Conservation (phyloP, 2,329 filamentous ascomycete species). For the Dactylonectria macrodidyma region DNA sequence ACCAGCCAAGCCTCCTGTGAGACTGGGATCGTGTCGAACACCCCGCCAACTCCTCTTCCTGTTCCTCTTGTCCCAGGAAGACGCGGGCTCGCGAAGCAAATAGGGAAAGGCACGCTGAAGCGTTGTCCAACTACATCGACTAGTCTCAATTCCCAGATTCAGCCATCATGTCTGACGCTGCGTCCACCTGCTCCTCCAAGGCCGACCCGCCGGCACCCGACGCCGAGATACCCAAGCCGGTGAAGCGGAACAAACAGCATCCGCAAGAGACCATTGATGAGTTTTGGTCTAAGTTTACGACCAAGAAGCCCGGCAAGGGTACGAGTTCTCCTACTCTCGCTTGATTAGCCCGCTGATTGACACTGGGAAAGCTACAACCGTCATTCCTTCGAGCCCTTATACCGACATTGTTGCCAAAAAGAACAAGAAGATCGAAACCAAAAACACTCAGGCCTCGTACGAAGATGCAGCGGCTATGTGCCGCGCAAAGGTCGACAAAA, state of each 20-base stretch:
- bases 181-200: slow-evolving; percentile 7
- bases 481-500: slow-evolving; percentile 73
- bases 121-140: neutral
- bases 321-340: slow-evolving; percentile 9
- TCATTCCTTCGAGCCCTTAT: slow-evolving; percentile 79
- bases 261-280: slow-evolving; percentile 79
- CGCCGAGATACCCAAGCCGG: slow-evolving; percentile 5
- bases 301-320: slow-evolving; percentile 80
- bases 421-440: slow-evolving; percentile 67
- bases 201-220: slow-evolving; percentile 12
- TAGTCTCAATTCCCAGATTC: neutral
- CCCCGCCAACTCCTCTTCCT: neutral
- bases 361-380: slow-evolving; percentile 68
- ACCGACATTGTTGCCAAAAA: slow-evolving; percentile 72
- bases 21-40: neutral
- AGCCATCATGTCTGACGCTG: slow-evolving; percentile 10
- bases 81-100: neutral
- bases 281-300: slow-evolving; percentile 81
- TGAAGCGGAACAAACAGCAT: slow-evolving; percentile 60
- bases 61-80: neutral
- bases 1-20: neutral
- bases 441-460: slow-evolving; percentile 77
- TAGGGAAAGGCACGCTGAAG: neutral
- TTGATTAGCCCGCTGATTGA: neutral
- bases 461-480: slow-evolving; percentile 81